These are phyloP conservation scores for Jacaranda copaia DNA, from an alignment of 257 asterid genomes.

Conservation along the genomic window DNA sequence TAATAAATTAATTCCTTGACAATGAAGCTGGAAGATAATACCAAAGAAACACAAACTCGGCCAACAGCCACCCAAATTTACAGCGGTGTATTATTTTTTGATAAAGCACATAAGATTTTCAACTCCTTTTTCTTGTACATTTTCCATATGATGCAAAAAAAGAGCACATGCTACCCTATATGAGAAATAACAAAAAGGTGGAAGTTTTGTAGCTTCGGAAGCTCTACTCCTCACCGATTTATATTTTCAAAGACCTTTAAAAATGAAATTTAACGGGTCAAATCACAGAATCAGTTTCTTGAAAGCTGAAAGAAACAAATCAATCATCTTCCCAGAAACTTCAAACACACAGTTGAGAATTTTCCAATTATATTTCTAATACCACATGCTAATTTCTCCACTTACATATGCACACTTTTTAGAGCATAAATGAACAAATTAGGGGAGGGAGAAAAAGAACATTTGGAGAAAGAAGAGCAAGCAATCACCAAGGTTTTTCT, in stretches of 20 bases:
- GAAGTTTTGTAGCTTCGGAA: background rate
- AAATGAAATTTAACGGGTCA: background rate
- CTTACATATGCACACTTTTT: background rate
- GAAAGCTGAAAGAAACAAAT: background rate
- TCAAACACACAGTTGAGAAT: slow-evolving; percentile 7
- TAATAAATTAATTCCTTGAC: background rate
- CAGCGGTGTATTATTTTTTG: background rate
- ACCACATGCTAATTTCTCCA: background rate
- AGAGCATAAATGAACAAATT: background rate
- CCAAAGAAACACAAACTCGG: background rate
- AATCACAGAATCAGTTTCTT: background rate
- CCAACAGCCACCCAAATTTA: slow-evolving; percentile 1
- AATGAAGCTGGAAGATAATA: background rate
- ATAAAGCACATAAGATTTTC: background rate
- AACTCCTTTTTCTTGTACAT: background rate
- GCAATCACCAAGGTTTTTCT: background rate
- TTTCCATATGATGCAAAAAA: background rate
- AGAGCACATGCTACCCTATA: background rate
- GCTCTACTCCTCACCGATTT: background rate
- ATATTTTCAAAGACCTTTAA: background rate
- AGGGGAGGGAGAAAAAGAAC: background rate
- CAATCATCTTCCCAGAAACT: background rate
- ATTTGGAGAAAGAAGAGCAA: slow-evolving; percentile 15
- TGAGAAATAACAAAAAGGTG: background rate
- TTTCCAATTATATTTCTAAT: background rate